A percentile compares a stretch with the other conserved stretches of the same genome.
Conservation (phyloP, 306 rosid species). For the Rosa rugosa region DNA sequence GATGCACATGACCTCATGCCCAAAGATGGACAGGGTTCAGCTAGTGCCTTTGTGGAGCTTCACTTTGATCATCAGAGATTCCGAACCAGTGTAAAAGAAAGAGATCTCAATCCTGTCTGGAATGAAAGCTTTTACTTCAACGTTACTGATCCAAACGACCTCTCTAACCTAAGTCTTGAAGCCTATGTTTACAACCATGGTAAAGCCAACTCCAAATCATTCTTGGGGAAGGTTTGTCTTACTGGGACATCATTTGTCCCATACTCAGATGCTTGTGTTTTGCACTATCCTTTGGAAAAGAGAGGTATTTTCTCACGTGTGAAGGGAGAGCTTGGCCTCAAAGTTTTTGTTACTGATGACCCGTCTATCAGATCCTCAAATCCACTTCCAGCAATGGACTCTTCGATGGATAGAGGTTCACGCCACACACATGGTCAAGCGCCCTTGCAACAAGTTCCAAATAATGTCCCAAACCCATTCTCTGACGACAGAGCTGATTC, state of each 20-base stretch:
- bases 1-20: slow-evolving; percentile 78
- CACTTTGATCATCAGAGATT: slow-evolving; percentile 72
- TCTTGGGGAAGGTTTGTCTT: slow-evolving; percentile 71
- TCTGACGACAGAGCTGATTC: slow-evolving; percentile 48
- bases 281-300: slow-evolving; percentile 88
- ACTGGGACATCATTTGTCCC: slow-evolving; percentile 84
- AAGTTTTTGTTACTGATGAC: slow-evolving; percentile 75
- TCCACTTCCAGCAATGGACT: slow-evolving; percentile 72
- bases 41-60: slow-evolving; percentile 74
- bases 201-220: slow-evolving; percentile 39
- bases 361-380: slow-evolving; percentile 62
- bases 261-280: slow-evolving; percentile 70
- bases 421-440: slow-evolving; percentile 31
- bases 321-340: slow-evolving; percentile 92
- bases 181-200: slow-evolving; percentile 50
- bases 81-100: slow-evolving; percentile 65
- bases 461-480: slow-evolving; percentile 32
- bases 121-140: slow-evolving; percentile 82
- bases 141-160: slow-evolving; percentile 61
- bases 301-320: slow-evolving; percentile 50
- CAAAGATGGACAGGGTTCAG: slow-evolving; percentile 78
- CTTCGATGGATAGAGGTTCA: slow-evolving; percentile 29
- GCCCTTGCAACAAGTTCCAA: slow-evolving; percentile 32
- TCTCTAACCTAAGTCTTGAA: slow-evolving; percentile 62
- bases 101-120: slow-evolving; percentile 82